These are phyloP conservation scores for Verruconis gallopava DNA, from an alignment of 2,329 filamentous ascomycete species.

Conservation along the genomic window DNA sequence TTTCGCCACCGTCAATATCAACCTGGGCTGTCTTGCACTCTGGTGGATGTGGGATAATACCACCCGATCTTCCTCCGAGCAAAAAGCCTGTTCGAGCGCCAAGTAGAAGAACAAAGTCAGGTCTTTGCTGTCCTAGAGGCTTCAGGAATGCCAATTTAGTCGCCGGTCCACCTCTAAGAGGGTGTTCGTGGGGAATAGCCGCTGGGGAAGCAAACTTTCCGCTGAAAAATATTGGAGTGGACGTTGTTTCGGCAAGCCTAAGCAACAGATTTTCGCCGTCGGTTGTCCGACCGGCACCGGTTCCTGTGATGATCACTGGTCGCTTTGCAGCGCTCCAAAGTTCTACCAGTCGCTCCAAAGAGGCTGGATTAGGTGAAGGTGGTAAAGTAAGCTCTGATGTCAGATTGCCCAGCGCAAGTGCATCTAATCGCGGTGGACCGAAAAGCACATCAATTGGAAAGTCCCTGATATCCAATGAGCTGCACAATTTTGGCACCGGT, in stretches of 20 bases:
- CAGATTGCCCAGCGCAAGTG: conserved; percentile 31
- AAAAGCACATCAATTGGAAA: conserved; percentile 31
- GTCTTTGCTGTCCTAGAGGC: conserved; percentile 17
- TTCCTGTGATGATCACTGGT: conserved; percentile 31
- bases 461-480: conserved; percentile 23
- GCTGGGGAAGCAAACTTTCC: conserved; percentile 21
- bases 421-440: conserved; percentile 24
- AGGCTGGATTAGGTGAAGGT: conserved; percentile 25
- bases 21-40: conserved; percentile 29
- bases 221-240: conserved; percentile 30
- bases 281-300: conserved; percentile 21
- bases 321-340: conserved; percentile 24
- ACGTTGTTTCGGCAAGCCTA: conserved; percentile 22
- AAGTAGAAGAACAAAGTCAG: conserved; percentile 31
- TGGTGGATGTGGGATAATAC: conserved; percentile 24
- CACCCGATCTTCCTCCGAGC: conserved; percentile 25
- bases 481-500: conserved; percentile 19
- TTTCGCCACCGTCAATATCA: conserved; percentile 30
- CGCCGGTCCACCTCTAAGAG: conserved; percentile 25
- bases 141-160: conserved; percentile 22
- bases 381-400: conserved; percentile 20
- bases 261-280: conserved; percentile 21
- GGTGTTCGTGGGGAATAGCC: conserved; percentile 18
- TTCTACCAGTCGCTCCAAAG: conserved; percentile 21
- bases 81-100: conserved; percentile 31